phyloP scores from a whole-genome alignment of 1,284 basidiomycete genomes.

The Lignosus rhinocerotis region DNA sequence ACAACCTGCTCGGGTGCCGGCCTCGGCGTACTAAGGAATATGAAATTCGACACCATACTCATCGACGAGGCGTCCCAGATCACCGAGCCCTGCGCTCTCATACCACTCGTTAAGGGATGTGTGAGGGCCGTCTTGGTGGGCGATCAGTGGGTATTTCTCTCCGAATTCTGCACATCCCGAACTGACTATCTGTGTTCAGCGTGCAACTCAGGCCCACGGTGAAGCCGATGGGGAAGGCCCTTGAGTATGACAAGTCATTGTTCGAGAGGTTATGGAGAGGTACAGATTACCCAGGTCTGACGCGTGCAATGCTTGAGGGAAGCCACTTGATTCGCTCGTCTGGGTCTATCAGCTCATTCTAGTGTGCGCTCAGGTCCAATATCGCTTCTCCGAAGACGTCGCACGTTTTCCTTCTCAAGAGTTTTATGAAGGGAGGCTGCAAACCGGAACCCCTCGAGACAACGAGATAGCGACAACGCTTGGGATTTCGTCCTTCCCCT shows the following conservation, averaged over 20 bases:
- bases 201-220: slow-evolving; percentile 68
- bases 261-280: slow-evolving; percentile 59
- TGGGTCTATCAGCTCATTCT: not conserved
- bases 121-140: slow-evolving; percentile 59
- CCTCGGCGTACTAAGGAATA: slow-evolving; percentile 54
- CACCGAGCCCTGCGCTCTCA: slow-evolving; percentile 61
- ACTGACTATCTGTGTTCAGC: slow-evolving; percentile 32
- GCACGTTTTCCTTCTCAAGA: slow-evolving; percentile 60
- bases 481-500: slow-evolving; percentile 49
- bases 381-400: slow-evolving; percentile 58
- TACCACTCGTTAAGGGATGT: slow-evolving; percentile 65
- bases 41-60: slow-evolving; percentile 59
- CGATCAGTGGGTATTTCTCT: slow-evolving; percentile 54
- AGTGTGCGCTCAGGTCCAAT: slow-evolving; percentile 47
- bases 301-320: slow-evolving; percentile 63
- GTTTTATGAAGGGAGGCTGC: slow-evolving; percentile 57
- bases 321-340: slow-evolving; percentile 11
- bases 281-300: slow-evolving; percentile 36
- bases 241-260: slow-evolving; percentile 60
- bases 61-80: slow-evolving; percentile 72
- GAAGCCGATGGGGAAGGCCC: slow-evolving; percentile 51
- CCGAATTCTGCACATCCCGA: not conserved
- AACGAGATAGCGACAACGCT: slow-evolving; percentile 43
- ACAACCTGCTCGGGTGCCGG: slow-evolving; percentile 68
- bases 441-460: slow-evolving; percentile 46